Evolutionary conservation across 805 yeast genomes (phyloP), one percentile per base, ranked within the genome.

Genomic region (Isabelozyma rhagii): DNA sequence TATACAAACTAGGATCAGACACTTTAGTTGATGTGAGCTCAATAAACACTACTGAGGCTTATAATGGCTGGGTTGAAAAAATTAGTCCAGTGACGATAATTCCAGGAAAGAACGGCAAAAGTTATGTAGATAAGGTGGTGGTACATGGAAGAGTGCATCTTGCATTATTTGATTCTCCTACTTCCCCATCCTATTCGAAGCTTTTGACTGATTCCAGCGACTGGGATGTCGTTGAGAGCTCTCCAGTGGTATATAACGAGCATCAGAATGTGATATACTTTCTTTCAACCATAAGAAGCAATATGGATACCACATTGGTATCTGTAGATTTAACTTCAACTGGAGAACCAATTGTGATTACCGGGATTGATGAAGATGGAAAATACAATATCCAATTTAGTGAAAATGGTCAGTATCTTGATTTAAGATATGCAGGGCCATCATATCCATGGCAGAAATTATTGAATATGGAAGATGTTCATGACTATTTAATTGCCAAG

Each of bases 241-340:
- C 90, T 1, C 84, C 86, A 3, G 70, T 83, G 3, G 78, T 85
- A 0, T 83, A 69, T 58, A 80, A 83, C 51, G 52, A 60, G 18
- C 71, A 64, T 11, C 68, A 69, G 8, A 71, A 79, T 44, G 56
- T 64, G 4, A 60, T 87, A 1, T 85, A 79, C 58, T 91, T 82
- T 61, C 60, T 84, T 9, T 83, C 92, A 1, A 88, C 97, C 0
- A 81, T 82, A 54, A 81, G 81, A 55, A 83, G 92, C 2, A 82
- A 97, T 0, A 82, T 83, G 48, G 96, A 93, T 62, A 75, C 96
- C 58, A 96, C 91, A 60, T 60, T 94, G 18, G 86, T 89, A 63
- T 79, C 86, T 1, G 83, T 89, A 14, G 66, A 80, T 48, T 62
- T 93, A 45, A 53, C 60, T 3, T 47, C 25, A 21, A 21, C 54